phyloP scores from a whole-genome alignment of 2,329 filamentous ascomycete genomes.

The Arthrobotrys sinensis region DNA sequence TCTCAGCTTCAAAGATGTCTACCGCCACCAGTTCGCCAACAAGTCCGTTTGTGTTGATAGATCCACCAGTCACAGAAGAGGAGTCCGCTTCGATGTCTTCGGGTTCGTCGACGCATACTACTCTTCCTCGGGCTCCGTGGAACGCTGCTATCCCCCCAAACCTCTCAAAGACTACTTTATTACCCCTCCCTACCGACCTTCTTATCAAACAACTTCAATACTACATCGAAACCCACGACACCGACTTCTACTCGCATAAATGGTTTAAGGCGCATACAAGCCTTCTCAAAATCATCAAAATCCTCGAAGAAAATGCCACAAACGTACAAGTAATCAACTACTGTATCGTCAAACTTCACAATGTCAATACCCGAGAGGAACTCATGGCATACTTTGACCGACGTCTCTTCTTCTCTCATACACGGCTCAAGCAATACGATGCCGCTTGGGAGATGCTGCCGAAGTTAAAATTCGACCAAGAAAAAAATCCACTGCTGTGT shows the following conservation, averaged over 20 bases:
- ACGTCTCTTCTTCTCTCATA: conserved; percentile 27
- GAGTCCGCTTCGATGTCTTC: background rate
- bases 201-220: conserved; percentile 24
- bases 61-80: conserved; percentile 16
- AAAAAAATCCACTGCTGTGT: conserved; percentile 8
- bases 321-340: conserved; percentile 16
- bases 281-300: conserved; percentile 27
- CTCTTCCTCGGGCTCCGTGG: conserved; percentile 18
- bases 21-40: conserved; percentile 26
- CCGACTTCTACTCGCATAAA: conserved; percentile 25
- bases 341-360: conserved; percentile 20
- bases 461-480: conserved; percentile 23
- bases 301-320: conserved; percentile 12
- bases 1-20: conserved; percentile 14
- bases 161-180: conserved; percentile 16
- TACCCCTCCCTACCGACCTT: conserved; percentile 17
- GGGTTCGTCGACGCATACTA: background rate
- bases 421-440: conserved; percentile 19
- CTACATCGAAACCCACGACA: conserved; percentile 23
- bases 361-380: conserved; percentile 20
- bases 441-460: conserved; percentile 19
- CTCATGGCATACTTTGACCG: conserved; percentile 27
- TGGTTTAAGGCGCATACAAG: conserved; percentile 24
- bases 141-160: conserved; percentile 14
- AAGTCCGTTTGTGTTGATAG: conserved; percentile 32